phyloP scores from a whole-genome alignment of 1,284 basidiomycete species.

The Puccinia novopanici region DNA sequence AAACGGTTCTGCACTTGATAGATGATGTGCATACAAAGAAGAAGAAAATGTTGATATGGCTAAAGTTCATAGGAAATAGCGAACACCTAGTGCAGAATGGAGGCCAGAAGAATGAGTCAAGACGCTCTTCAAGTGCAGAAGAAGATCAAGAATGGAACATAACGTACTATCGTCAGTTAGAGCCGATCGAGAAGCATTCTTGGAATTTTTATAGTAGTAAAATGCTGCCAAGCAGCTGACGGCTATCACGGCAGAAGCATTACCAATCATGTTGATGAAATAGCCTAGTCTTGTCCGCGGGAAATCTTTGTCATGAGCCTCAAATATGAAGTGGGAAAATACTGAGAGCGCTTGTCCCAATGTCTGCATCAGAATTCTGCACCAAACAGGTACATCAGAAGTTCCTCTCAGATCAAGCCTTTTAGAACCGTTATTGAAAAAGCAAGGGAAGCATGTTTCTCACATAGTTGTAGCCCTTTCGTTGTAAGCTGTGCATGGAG shows the following conservation, averaged over 20 bases:
- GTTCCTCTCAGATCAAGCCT: neutral
- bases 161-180: neutral
- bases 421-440: neutral
- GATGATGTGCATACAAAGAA: no score
- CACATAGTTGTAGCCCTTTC: constrained; percentile 10
- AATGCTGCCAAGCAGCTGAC: constrained; percentile 2
- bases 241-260: neutral
- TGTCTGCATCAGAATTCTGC: constrained; percentile 28
- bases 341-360: constrained; percentile 21
- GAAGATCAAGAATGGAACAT: neutral
- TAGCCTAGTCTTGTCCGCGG: constrained; percentile 6
- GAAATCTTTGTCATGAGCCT: neutral
- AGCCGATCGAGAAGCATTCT: neutral
- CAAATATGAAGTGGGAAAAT: constrained; percentile 24
- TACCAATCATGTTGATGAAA: constrained; percentile 8
- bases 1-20: no score
- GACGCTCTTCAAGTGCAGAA: neutral
- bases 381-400: neutral
- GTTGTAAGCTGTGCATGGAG: neutral
- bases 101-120: neutral
- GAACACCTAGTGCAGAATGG: neutral
- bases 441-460: neutral
- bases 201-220: neutral
- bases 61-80: neutral
- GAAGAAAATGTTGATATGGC: no score